Conservation (phyloP, 352 stramenopile species). For the Bremia lactucae region DNA sequence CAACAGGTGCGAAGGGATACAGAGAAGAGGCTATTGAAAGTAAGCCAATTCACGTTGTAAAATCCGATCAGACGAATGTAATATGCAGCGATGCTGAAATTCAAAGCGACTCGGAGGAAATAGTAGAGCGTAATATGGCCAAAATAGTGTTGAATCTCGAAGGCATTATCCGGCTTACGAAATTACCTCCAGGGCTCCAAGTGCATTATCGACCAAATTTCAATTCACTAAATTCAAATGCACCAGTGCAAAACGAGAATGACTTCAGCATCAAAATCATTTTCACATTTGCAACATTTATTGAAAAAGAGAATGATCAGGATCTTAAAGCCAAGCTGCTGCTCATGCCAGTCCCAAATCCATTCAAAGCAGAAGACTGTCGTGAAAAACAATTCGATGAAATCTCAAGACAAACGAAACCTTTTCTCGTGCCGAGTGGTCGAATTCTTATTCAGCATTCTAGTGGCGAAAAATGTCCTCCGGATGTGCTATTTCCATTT, state of each 20-base stretch:
- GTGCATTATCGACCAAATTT: slow-evolving; percentile 77
- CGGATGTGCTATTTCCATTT: slow-evolving; percentile 60
- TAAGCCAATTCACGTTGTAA: slow-evolving; percentile 9
- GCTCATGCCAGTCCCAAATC: slow-evolving; percentile 41
- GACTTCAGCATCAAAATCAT: slow-evolving; percentile 40
- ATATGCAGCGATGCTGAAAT: slow-evolving; percentile 32
- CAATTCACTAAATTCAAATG: slow-evolving; percentile 24
- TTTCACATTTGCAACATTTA: slow-evolving; percentile 61
- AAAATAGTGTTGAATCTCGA: slow-evolving; percentile 68
- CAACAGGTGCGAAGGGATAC: slow-evolving; percentile 5
- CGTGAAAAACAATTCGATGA: slow-evolving; percentile 37
- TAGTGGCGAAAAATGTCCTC: slow-evolving; percentile 23
- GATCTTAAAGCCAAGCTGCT: slow-evolving; percentile 37
- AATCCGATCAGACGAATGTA: slow-evolving; percentile 10
- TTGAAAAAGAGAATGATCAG: slow-evolving; percentile 34
- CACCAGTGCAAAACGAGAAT: slow-evolving; percentile 18
- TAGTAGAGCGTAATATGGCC: slow-evolving; percentile 30
- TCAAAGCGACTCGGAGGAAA: slow-evolving; percentile 33
- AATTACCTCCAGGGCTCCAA: slow-evolving; percentile 65
- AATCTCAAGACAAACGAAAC: slow-evolving; percentile 43
- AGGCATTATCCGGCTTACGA: slow-evolving; percentile 77
- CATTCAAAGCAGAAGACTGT: slow-evolving; percentile 10
- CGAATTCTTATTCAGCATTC: slow-evolving; percentile 35
- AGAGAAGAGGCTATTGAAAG: slow-evolving; percentile 13
- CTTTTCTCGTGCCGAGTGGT: slow-evolving; percentile 62